Evolutionary conservation across 768 basidiomycete genomes (phyloP).

Genomic region (Collybia sp.): DNA sequence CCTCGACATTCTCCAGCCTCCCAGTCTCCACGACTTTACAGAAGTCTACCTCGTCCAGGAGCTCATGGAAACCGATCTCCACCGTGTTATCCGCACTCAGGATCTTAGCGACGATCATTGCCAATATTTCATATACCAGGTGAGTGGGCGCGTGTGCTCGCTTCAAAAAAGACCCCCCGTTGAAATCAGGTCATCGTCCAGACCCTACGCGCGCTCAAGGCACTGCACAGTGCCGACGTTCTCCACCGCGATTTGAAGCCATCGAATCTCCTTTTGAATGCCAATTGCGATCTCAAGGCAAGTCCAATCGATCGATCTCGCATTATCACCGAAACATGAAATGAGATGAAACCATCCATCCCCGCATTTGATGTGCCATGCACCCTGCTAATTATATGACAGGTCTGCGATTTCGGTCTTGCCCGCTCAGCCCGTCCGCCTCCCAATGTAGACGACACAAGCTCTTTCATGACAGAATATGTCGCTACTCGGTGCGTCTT

Average conservation of each 20-base stretch:
- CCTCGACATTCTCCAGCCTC: slow-evolving; percentile 86
- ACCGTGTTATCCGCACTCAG: slow-evolving; percentile 95
- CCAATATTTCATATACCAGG: slow-evolving; percentile 98
- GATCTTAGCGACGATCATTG: slow-evolving; percentile 91
- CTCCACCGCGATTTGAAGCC: slow-evolving; percentile 96
- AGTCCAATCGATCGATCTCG: slow-evolving; percentile 11
- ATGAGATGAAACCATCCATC: too few relatives aligned
- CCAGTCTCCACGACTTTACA: slow-evolving; percentile 69
- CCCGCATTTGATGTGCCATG: slow-evolving; percentile 1
- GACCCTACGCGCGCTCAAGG: slow-evolving; percentile 91
- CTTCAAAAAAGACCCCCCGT: background rate
- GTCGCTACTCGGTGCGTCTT: slow-evolving; percentile 78
- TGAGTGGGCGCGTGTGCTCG: slow-evolving; percentile 20
- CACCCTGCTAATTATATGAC: background rate
- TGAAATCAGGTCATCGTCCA: slow-evolving; percentile 17
- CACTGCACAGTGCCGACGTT: slow-evolving; percentile 91
- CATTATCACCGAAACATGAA: background rate
- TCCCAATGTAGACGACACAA: slow-evolving; percentile 71
- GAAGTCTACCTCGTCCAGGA: slow-evolving; percentile 74
- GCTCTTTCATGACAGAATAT: slow-evolving; percentile 89
- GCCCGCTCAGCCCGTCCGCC: slow-evolving; percentile 75
- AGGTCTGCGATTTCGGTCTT: slow-evolving; percentile 87
- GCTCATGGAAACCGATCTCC: slow-evolving; percentile 91
- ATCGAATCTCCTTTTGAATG: slow-evolving; percentile 91
- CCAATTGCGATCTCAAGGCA: slow-evolving; percentile 95